phyloP scores from a whole-genome alignment of 805 yeast genomes.

The Yarrowia alimentaria region DNA sequence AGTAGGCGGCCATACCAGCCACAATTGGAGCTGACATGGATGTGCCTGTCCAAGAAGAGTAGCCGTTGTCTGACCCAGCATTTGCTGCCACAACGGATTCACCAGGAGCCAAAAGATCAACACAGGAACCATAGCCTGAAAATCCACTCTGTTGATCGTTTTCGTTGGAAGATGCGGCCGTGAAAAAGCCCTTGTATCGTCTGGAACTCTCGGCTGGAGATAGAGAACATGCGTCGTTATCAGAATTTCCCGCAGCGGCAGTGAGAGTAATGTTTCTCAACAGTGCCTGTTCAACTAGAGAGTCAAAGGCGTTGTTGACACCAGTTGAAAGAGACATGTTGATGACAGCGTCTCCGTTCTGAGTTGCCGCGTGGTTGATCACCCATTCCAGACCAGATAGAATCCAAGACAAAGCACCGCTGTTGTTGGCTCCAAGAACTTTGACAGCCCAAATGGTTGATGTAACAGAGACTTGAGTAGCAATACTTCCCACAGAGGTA shows the following conservation, averaged over 20 bases:
- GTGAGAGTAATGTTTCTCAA: neutral
- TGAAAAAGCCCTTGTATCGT: neutral
- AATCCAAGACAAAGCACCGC: slow-evolving; percentile 81
- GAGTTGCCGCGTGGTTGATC: neutral
- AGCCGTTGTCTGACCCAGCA: neutral
- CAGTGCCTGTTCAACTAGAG: neutral
- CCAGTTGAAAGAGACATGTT: slow-evolving; percentile 3
- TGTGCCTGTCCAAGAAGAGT: neutral
- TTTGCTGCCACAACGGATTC: neutral
- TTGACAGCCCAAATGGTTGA: slow-evolving; percentile 75
- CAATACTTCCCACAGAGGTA: slow-evolving; percentile 95
- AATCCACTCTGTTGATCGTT: neutral
- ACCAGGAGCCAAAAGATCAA: slow-evolving; percentile 1
- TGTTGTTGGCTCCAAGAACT: slow-evolving; percentile 77
- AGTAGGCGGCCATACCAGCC: slow-evolving; percentile 1
- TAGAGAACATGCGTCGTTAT: neutral
- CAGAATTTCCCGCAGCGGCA: neutral
- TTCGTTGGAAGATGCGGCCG: slow-evolving; percentile 1
- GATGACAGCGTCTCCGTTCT: neutral
- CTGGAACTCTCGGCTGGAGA: neutral
- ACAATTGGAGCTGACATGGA: slow-evolving; percentile 1
- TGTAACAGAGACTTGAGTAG: slow-evolving; percentile 45
- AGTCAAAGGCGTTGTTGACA: neutral
- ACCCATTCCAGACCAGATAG: slow-evolving; percentile 44
- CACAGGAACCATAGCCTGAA: slow-evolving; percentile 9